phyloP scores from a whole-genome alignment of 1,139 yeast genomes.

The Pneumocystis oryctolagi region DNA sequence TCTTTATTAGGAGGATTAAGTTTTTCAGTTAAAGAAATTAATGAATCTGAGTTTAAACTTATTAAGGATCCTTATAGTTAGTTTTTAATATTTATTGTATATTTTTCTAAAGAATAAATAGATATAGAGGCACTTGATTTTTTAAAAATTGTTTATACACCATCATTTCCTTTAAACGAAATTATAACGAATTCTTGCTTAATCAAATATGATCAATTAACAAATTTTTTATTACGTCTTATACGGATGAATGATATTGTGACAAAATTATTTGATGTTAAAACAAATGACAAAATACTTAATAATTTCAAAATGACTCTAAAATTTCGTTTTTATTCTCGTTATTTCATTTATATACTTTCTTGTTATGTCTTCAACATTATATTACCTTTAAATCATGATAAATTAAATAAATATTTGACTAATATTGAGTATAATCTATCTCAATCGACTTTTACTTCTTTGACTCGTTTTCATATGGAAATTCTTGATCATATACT shows the following conservation, averaged over 20 bases:
- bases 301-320: background rate
- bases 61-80: background rate
- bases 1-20: background rate
- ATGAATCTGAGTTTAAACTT: background rate
- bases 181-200: background rate
- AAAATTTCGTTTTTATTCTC: background rate
- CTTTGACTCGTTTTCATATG: background rate
- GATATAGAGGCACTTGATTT: slow-evolving; percentile 1
- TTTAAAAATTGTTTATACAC: slow-evolving; percentile 1
- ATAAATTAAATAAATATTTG: background rate
- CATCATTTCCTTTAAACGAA: background rate
- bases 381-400: background rate
- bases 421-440: background rate
- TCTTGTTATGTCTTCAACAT: background rate
- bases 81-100: slow-evolving; percentile 2
- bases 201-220: background rate
- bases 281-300: background rate
- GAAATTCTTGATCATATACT: background rate
- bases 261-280: background rate
- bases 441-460: background rate
- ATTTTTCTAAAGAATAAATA: background rate
- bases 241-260: background rate
- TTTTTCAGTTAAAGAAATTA: background rate
- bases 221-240: background rate
- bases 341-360: background rate